Base-by-base conservation (phyloP, 306 rosid species). In the Ormosia emarginata region DNA sequence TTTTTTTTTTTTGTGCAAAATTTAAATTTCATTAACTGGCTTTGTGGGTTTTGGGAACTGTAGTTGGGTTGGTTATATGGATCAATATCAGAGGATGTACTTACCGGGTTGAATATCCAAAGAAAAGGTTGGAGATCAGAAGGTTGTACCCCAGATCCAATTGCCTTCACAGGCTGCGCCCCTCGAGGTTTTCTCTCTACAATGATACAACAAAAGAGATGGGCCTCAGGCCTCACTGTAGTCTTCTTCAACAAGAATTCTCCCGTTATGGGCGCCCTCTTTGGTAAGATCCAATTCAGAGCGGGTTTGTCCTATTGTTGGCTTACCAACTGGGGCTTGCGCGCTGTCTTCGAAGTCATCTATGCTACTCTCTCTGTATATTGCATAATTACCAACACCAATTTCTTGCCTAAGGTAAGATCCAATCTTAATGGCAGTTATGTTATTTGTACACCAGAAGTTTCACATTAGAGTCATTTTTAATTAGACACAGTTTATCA, bases 81-180 rank as follows among this genome's bases (percentile, higher is more conserved):
- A 81, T 87, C 94, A 3, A 49, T 66, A 53, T 4, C 87, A 11
- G 97, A 94, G 61, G 97, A 94, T 75, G 6, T 85, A 1, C 85
- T 87, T 1, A 94, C 97, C 0, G 90, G 98, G 24, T 59, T 91
- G 37, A 67, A 39, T 14, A 87, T 89, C 32, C 94, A 90, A 0
- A 79, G 49, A 30, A 94, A 13, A 75, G 97, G 97, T 14, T 92
- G 97, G 98, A 89, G 82, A 77, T 90, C 98, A 1, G 88, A 79
- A 7, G 0, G 62, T 8, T 81, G 81, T 6, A 57, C 75, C 1
- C 90, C 95, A 0, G 81, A 85, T 50, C 92, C 88, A 32, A 83
- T 63, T 0, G 92, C 89, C 3, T 93, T 94, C 76, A 50, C 72
- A 0, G 98, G 98, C 0, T 84, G 89, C 44, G 89, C 90, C 4